Percentiles rank a stretch among this genome's conserved stretches.
phyloP scores from a whole-genome alignment of 305 asterid species.

The Fraxinus xanthoxyloides region DNA sequence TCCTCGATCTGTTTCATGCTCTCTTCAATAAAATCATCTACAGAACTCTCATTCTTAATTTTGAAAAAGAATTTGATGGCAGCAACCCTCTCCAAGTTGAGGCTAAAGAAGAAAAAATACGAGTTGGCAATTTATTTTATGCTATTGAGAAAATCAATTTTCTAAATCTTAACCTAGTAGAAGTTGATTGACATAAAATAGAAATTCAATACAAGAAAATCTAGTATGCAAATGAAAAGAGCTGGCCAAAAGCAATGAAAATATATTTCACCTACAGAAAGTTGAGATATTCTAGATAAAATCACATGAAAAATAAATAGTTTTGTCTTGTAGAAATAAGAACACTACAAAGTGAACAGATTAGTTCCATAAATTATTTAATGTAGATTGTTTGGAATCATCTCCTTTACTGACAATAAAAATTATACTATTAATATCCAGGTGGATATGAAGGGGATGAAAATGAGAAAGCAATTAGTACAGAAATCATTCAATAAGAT shows the following conservation, averaged over 20 bases:
- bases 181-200: not conserved
- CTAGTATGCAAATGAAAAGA: not conserved
- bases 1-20: constrained; percentile 63
- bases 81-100: constrained; percentile 58
- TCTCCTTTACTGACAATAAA: not conserved
- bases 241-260: not conserved
- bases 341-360: not conserved
- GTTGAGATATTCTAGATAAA: not conserved
- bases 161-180: not conserved
- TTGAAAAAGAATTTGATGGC: constrained; percentile 74
- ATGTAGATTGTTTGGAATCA: not conserved
- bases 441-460: not conserved
- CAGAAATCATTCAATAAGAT: not conserved
- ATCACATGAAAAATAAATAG: not conserved
- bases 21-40: constrained; percentile 46
- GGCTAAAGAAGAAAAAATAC: constrained; percentile 43
- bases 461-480: not conserved
- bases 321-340: not conserved
- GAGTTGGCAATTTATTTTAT: not conserved
- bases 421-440: not conserved
- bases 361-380: not conserved
- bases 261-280: not conserved
- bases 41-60: constrained; percentile 32
- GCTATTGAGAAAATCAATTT: not conserved
- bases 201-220: not conserved